These are phyloP conservation scores for Dunaliella primolecta DNA, from an alignment of 139 green algal genomes.

Conservation along the genomic window DNA sequence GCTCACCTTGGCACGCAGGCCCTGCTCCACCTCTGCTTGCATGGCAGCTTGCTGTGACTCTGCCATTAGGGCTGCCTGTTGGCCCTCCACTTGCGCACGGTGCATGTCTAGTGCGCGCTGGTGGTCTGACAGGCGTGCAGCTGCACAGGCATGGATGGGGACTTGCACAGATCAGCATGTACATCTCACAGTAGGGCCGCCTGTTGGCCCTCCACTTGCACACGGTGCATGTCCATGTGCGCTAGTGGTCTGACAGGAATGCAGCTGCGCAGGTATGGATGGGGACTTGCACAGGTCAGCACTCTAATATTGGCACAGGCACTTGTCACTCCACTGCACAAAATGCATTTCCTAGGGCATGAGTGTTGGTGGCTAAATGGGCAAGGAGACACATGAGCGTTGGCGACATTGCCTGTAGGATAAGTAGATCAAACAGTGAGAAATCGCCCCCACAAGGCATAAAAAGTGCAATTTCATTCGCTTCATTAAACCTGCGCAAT, in stretches of 20 bases:
- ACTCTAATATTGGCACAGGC: no score
- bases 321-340: no score
- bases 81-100: neutral
- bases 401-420: no score
- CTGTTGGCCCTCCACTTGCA: neutral
- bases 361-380: no score
- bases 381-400: no score
- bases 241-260: neutral
- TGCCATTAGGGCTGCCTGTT: neutral
- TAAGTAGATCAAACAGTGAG: no score
- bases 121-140: slow-evolving; percentile 1
- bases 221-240: neutral
- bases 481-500: no score
- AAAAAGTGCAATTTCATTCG: no score
- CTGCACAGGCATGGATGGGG: no score
- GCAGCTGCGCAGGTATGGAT: neutral
- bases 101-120: neutral
- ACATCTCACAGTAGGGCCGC: neutral
- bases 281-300: no score
- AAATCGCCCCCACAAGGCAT: no score
- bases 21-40: neutral
- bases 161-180: neutral
- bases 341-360: no score
- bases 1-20: neutral
- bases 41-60: neutral